Evolutionary conservation across 441 rosid genomes (phyloP).

Genomic region (Eutrema salsugineum): DNA sequence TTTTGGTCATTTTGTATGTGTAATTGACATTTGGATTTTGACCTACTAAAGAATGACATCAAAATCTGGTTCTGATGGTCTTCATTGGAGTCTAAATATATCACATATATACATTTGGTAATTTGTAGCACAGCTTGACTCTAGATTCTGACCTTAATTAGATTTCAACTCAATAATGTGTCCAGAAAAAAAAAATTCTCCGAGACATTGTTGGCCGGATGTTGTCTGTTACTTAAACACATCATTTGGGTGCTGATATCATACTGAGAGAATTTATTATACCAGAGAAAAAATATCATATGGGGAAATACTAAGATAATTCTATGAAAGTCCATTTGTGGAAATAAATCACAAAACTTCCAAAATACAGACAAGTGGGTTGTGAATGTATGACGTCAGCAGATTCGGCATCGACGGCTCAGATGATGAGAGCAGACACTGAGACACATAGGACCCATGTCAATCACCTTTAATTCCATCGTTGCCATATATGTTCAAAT

Average conservation of each 20-base stretch:
- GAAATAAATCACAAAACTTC: conserved; percentile 27
- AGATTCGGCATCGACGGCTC: conserved; percentile 44
- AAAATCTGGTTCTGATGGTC: not conserved
- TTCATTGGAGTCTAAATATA: not conserved
- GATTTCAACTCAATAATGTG: not conserved
- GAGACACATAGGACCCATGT: conserved; percentile 25
- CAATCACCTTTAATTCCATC: conserved; percentile 26
- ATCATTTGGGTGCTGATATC: not conserved
- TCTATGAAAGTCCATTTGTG: conserved; percentile 17
- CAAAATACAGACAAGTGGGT: conserved; percentile 21
- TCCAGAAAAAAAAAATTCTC: not conserved
- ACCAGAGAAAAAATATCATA: not conserved
- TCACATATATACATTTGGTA: not conserved
- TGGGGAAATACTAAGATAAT: conserved; percentile 1
- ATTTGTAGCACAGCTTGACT: not conserved
- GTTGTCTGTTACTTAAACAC: not conserved
- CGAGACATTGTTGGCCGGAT: not conserved
- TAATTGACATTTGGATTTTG: too few relatives aligned
- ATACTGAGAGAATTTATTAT: not conserved
- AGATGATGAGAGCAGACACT: conserved; percentile 28
- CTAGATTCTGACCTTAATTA: not conserved
- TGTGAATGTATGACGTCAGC: conserved; percentile 23
- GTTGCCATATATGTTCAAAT: conserved; percentile 20
- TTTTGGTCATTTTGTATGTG: too few relatives aligned
- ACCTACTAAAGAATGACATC: too few relatives aligned